Evolutionary conservation across 306 rosid genomes (phyloP).

Genomic region (Adenanthera pavonina): DNA sequence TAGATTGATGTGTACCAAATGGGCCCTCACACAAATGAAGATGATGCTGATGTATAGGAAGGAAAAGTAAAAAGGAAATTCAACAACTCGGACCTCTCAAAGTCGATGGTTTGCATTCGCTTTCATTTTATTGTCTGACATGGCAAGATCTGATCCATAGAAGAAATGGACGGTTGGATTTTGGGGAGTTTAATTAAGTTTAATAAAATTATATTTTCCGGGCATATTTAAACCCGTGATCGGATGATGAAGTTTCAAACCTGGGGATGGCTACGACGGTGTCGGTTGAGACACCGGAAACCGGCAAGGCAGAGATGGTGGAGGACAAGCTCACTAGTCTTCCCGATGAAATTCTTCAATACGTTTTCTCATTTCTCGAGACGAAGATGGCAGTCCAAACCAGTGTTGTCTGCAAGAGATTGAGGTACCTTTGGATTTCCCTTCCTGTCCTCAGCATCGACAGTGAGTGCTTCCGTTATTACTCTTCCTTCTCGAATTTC

Average conservation of each 20-base stretch:
- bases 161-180: no score
- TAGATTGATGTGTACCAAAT: no score
- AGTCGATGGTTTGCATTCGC: no score
- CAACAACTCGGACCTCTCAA: no score
- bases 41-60: no score
- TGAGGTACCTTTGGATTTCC: conserved; percentile 15
- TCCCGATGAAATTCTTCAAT: conserved; percentile 27
- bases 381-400: conserved; percentile 14
- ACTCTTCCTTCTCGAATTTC: conserved; percentile 25
- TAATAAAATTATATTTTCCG: no score
- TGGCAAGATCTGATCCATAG: no score
- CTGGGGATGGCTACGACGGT: background rate
- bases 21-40: no score
- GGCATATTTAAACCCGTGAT: background rate
- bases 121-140: no score
- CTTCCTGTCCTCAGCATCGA: conserved; percentile 22
- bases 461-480: conserved; percentile 19
- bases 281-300: background rate
- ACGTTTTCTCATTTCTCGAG: conserved; percentile 21
- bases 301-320: background rate
- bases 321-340: conserved; percentile 16
- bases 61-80: no score
- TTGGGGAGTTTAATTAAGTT: no score
- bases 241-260: background rate
- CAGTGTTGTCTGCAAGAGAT: conserved; percentile 10